Percentiles rank a stretch among this genome's conserved stretches.
These are phyloP conservation scores for Eucalyptus dawsonii DNA, from an alignment of 345 rosid genomes.

Conservation along the genomic window DNA sequence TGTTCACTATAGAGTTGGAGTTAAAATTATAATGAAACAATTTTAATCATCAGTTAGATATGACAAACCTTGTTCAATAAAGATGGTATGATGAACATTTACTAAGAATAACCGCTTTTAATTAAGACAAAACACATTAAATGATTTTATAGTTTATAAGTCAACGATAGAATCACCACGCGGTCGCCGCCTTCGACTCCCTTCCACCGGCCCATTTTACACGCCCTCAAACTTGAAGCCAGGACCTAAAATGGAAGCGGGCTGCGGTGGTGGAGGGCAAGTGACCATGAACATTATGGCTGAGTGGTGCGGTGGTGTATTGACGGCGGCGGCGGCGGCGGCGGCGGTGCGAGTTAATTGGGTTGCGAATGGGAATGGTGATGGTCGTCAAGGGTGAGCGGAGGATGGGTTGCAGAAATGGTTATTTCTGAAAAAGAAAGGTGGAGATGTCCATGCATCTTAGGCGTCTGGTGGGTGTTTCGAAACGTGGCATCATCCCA, in stretches of 20 bases:
- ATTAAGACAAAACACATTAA: background rate
- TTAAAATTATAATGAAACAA: background rate
- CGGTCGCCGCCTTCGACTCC: background rate
- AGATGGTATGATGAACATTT: background rate
- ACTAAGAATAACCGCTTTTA: background rate
- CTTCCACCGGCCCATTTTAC: rapidly evolving
- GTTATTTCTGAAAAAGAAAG: background rate
- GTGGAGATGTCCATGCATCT: background rate
- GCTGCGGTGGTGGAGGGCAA: background rate
- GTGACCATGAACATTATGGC: background rate
- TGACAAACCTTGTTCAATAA: background rate
- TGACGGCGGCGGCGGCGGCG: background rate
- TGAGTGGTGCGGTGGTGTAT: background rate
- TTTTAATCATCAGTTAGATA: background rate
- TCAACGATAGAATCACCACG: background rate
- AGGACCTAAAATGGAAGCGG: background rate
- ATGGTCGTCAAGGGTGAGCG: background rate
- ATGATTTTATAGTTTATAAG: background rate
- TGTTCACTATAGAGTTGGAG: background rate
- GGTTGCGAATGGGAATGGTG: too few relatives aligned
- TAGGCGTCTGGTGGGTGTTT: background rate
- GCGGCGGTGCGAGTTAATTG: background rate
- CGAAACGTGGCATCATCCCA: background rate
- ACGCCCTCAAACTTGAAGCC: background rate
- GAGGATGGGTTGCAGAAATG: background rate